phyloP scores from a whole-genome alignment of 495 filamentous ascomycete genomes.

The Margaritispora aquatica region DNA sequence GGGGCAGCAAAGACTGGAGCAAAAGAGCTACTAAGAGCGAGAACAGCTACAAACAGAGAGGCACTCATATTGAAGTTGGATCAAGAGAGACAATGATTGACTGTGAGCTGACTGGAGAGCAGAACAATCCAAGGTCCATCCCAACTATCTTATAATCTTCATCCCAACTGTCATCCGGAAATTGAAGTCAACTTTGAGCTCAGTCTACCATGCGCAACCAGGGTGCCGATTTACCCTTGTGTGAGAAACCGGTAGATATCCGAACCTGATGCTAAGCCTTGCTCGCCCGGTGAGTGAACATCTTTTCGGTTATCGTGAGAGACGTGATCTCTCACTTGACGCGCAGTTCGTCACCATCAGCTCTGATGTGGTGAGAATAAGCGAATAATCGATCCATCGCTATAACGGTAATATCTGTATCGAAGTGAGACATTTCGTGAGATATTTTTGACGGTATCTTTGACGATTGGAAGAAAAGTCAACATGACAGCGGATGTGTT shows the following conservation, averaged over 20 bases:
- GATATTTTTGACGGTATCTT: not conserved
- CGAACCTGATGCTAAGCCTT: not conserved
- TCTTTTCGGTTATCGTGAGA: too few relatives aligned
- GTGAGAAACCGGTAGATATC: not conserved
- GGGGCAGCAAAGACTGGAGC: not conserved
- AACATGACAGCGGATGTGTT: not conserved
- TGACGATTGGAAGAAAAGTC: not conserved
- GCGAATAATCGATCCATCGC: not conserved
- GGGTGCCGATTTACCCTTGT: not conserved
- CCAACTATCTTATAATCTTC: not conserved
- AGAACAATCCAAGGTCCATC: not conserved
- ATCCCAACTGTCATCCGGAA: not conserved
- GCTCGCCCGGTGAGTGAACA: not conserved
- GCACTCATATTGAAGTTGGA: not conserved
- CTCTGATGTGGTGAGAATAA: not conserved
- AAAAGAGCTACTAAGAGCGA: not conserved
- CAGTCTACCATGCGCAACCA: not conserved
- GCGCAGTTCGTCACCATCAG: not conserved
- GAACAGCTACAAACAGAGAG: not conserved
- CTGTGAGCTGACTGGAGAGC: not conserved
- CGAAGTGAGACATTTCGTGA: not conserved
- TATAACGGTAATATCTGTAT: too few relatives aligned
- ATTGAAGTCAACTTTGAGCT: not conserved
- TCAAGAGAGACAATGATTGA: not conserved
- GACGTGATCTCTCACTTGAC: too few relatives aligned